phyloP scores from a whole-genome alignment of 2,329 filamentous ascomycete species.

The Sporothrix luriei region DNA sequence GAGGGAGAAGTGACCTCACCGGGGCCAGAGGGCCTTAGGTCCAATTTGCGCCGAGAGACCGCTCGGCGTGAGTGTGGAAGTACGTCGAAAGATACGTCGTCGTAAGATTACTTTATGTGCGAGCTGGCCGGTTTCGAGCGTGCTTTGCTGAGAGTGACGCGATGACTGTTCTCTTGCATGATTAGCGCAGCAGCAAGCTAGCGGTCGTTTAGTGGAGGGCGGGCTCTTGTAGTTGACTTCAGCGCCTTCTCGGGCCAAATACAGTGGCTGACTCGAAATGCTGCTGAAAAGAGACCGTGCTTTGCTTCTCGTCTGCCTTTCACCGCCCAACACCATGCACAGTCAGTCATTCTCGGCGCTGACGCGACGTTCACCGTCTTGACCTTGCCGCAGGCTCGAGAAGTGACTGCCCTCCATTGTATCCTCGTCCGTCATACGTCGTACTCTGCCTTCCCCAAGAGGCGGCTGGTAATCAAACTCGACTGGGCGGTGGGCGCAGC shows the following conservation, averaged over 20 bases:
- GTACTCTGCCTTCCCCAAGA: slow-evolving; percentile 1
- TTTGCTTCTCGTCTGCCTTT: not conserved
- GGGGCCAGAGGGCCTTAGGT: not conserved
- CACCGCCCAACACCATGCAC: not conserved
- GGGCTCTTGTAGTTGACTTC: not conserved
- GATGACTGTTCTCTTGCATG: slow-evolving; percentile 26
- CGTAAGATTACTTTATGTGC: not conserved
- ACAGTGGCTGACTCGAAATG: not conserved
- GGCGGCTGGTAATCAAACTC: slow-evolving; percentile 19
- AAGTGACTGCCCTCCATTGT: not conserved
- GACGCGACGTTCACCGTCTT: slow-evolving; percentile 4
- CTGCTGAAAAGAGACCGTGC: not conserved
- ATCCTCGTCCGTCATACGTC: too few relatives aligned
- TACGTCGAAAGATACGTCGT: too few relatives aligned
- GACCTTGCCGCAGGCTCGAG: not conserved
- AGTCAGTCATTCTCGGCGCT: not conserved
- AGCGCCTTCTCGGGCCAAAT: not conserved
- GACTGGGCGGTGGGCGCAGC: slow-evolving; percentile 21
- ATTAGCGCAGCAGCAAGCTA: slow-evolving; percentile 7
- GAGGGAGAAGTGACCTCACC: not conserved
- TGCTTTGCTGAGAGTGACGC: not conserved
- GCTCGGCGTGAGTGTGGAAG: not conserved
- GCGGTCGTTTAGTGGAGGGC: not conserved
- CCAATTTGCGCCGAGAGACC: not conserved
- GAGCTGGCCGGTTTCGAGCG: not conserved